Percentiles rank a stretch among this genome's conserved stretches.
These are phyloP conservation scores for Coemansia brasiliensis DNA, from an alignment of 192 early-diverging fungal genomes.

Conservation along the genomic window DNA sequence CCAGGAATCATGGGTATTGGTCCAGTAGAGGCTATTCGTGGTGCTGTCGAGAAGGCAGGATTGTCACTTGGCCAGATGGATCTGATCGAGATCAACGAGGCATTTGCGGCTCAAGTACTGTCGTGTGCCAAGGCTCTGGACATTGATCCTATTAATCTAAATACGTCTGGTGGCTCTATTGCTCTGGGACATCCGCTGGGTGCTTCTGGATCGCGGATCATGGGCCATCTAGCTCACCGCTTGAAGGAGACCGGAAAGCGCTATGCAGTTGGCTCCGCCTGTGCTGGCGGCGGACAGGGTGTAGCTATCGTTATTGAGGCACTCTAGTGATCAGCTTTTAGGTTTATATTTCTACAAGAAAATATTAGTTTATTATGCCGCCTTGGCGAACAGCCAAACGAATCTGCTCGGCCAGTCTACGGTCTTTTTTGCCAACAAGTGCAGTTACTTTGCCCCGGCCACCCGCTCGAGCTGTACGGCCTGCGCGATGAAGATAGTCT, in stretches of 20 bases:
- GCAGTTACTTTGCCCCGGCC: slow-evolving; percentile 76
- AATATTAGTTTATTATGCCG: slow-evolving; percentile 32
- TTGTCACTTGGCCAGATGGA: slow-evolving; percentile 82
- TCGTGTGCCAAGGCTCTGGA: slow-evolving; percentile 88
- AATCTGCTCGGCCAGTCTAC: slow-evolving; percentile 51
- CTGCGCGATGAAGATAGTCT: slow-evolving; percentile 91
- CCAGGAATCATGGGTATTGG: slow-evolving; percentile 97
- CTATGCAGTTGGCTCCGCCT: slow-evolving; percentile 91
- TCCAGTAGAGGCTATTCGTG: slow-evolving; percentile 87
- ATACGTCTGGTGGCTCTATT: slow-evolving; percentile 91
- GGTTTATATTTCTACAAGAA: background rate
- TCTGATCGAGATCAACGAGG: slow-evolving; percentile 96
- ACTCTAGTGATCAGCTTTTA: slow-evolving; percentile 4
- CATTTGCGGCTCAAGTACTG: slow-evolving; percentile 92
- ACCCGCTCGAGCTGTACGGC: slow-evolving; percentile 86
- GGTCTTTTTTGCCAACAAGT: slow-evolving; percentile 75
- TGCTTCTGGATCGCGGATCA: slow-evolving; percentile 93
- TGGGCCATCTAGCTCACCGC: slow-evolving; percentile 82
- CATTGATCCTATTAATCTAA: slow-evolving; percentile 74
- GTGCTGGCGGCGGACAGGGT: slow-evolving; percentile 93
- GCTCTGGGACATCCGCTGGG: slow-evolving; percentile 93
- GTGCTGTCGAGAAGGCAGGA: slow-evolving; percentile 78
- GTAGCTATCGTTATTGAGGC: slow-evolving; percentile 74
- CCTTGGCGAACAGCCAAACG: slow-evolving; percentile 52
- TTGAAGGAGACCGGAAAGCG: slow-evolving; percentile 78